Evolutionary conservation across 2,329 filamentous ascomycete species (phyloP).

Genomic region (Tothia fuscella): DNA sequence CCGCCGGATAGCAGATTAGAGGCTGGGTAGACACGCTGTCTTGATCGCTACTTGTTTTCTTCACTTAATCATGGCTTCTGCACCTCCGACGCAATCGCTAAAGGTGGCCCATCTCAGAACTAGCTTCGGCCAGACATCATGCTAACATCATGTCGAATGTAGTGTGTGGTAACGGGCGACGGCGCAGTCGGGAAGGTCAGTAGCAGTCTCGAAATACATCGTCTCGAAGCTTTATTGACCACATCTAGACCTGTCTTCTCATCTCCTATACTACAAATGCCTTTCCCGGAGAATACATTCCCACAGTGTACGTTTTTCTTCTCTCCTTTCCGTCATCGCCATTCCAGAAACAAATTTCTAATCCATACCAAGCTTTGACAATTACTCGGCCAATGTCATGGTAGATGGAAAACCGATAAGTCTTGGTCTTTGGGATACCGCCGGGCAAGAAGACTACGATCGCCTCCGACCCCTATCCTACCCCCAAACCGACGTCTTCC

Average conservation of each 20-base stretch:
- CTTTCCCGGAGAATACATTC: conserved; percentile 99
- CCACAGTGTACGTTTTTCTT: conserved; percentile 63
- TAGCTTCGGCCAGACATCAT: conserved; percentile 6
- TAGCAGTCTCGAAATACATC: conserved; percentile 12
- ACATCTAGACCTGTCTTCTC: conserved; percentile 78
- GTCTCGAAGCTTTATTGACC: conserved; percentile 12
- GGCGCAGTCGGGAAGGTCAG: conserved; percentile 96
- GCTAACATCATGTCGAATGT: conserved; percentile 12
- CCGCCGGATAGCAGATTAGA: too few species aligned
- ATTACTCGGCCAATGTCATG: conserved; percentile 98
- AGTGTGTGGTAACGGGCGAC: conserved; percentile 98
- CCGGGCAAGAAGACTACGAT: conserved; percentile 97
- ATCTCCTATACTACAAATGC: conserved; percentile 99
- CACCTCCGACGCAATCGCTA: conserved; percentile 76
- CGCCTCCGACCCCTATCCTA: conserved; percentile 89
- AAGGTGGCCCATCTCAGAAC: conserved; percentile 47
- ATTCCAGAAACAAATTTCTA: conserved; percentile 14
- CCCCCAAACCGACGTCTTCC: conserved; percentile 94
- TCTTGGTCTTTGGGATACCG: conserved; percentile 95
- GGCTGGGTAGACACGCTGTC: too few species aligned
- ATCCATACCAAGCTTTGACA: conserved; percentile 63
- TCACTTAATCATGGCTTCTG: conserved; percentile 64
- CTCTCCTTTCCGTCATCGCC: conserved; percentile 10
- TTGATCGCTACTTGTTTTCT: too few species aligned
- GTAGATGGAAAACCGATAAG: conserved; percentile 97